phyloP scores from a whole-genome alignment of 73 alveolate genomes.

The Paramecium caudatum region DNA sequence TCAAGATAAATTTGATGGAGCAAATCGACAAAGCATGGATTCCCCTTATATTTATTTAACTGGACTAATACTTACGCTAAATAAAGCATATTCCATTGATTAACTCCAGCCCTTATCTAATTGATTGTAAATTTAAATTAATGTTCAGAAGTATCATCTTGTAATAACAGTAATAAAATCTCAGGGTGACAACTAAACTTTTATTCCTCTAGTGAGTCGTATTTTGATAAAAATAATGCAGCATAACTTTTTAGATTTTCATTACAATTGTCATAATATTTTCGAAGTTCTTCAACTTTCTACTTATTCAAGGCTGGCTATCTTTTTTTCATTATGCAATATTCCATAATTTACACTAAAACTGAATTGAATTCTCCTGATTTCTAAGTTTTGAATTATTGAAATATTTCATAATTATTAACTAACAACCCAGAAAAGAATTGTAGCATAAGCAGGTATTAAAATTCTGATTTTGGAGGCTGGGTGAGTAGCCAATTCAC shows the following conservation, averaged over 20 bases:
- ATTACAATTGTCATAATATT: neutral
- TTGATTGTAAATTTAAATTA: neutral
- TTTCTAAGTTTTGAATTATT: neutral
- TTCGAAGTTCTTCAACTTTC: constrained; percentile 1
- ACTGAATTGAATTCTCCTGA: neutral
- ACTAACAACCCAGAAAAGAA: constrained; percentile 17
- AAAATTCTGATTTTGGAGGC: neutral
- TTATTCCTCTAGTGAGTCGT: no score
- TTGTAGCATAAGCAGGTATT: neutral
- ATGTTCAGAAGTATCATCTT: neutral
- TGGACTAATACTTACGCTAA: neutral
- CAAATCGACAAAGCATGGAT: neutral
- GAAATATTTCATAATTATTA: neutral
- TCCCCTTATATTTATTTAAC: neutral
- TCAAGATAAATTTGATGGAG: neutral
- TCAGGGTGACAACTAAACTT: constrained; percentile 39
- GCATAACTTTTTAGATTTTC: neutral
- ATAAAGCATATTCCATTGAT: neutral
- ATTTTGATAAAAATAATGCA: neutral
- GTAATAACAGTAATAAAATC: neutral
- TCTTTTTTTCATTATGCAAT: constrained; percentile 2
- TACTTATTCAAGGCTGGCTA: neutral
- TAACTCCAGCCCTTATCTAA: neutral
- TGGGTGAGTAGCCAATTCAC: neutral
- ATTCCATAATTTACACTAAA: constrained; percentile 6